Conservation (phyloP, 345 rosid species). For the Citrus unshiu region DNA sequence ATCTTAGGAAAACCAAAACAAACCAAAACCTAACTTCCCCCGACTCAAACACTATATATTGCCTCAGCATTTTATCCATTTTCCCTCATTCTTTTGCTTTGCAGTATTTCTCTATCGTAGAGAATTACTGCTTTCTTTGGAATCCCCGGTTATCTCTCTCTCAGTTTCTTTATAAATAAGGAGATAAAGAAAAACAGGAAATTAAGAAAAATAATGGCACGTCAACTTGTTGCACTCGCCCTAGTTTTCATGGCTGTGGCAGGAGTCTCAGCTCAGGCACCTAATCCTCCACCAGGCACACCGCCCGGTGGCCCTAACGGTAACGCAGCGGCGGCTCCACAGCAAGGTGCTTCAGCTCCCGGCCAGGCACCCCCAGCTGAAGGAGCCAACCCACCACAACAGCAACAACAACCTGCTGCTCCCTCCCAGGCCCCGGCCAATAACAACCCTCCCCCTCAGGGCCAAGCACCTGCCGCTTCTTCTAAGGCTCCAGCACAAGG, state of each 20-base stretch:
- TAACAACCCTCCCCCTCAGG: not conserved
- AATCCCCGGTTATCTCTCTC: not conserved
- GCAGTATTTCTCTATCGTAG: not conserved
- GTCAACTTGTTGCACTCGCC: not conserved
- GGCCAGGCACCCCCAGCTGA: no score
- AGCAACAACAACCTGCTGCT: not conserved
- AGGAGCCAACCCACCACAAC: not conserved
- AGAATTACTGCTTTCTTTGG: not conserved
- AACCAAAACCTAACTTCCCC: not conserved
- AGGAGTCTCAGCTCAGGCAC: constrained; percentile 33
- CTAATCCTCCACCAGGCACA: not conserved
- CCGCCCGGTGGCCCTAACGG: no score
- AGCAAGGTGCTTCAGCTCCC: not conserved
- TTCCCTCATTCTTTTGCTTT: not conserved
- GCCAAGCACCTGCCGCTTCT: not conserved
- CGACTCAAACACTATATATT: not conserved
- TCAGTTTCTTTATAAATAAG: not conserved
- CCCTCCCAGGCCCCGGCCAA: constrained; percentile 1
- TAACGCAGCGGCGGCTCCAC: not conserved
- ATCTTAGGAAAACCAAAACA: not conserved
- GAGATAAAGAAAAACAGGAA: no score
- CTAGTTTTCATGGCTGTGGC: constrained; percentile 21
- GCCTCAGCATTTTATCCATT: not conserved
- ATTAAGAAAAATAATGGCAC: not conserved
- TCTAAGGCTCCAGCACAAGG: not conserved